Evolutionary conservation across 1,284 basidiomycete genomes (phyloP).

Genomic region (Marasmius oreades): DNA sequence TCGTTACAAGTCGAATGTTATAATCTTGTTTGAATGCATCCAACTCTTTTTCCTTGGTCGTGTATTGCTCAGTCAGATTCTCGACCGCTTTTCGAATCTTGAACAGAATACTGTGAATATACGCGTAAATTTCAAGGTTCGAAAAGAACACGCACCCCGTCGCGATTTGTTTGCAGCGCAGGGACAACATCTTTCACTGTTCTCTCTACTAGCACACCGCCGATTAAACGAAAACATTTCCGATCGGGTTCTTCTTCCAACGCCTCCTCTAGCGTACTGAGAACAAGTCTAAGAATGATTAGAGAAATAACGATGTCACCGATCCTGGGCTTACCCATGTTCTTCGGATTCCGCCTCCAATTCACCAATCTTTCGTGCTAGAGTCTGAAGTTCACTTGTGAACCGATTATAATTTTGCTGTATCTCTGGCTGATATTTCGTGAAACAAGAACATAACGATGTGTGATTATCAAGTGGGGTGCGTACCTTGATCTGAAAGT

Average conservation of each 20-base stretch:
- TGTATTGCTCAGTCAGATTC: constrained; percentile 81
- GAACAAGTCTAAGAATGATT: constrained; percentile 67
- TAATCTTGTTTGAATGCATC: constrained; percentile 81
- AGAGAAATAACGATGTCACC: constrained; percentile 1
- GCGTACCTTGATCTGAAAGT: constrained; percentile 69
- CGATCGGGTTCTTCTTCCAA: constrained; percentile 79
- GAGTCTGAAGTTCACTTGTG: constrained; percentile 79
- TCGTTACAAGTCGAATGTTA: constrained; percentile 62
- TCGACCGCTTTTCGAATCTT: constrained; percentile 81
- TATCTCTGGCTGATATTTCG: constrained; percentile 63
- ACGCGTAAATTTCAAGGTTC: constrained; percentile 1
- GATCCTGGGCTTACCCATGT: constrained; percentile 55
- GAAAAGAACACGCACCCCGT: constrained; percentile 57
- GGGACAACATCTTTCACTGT: constrained; percentile 96
- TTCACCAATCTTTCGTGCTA: constrained; percentile 91
- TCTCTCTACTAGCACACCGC: constrained; percentile 93
- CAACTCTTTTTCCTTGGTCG: constrained; percentile 83
- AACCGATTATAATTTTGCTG: constrained; percentile 73
- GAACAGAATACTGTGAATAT: constrained; percentile 7
- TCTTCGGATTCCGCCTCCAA: constrained; percentile 92
- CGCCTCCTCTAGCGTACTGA: constrained; percentile 82
- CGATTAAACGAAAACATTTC: constrained; percentile 96
- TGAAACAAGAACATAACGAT: constrained; percentile 21
- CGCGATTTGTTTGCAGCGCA: constrained; percentile 79
- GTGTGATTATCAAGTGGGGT: neutral